A percentile compares a stretch with the other conserved stretches of the same genome.
phyloP scores from a whole-genome alignment of 1,139 yeast species.

The Hansenula sp. region DNA sequence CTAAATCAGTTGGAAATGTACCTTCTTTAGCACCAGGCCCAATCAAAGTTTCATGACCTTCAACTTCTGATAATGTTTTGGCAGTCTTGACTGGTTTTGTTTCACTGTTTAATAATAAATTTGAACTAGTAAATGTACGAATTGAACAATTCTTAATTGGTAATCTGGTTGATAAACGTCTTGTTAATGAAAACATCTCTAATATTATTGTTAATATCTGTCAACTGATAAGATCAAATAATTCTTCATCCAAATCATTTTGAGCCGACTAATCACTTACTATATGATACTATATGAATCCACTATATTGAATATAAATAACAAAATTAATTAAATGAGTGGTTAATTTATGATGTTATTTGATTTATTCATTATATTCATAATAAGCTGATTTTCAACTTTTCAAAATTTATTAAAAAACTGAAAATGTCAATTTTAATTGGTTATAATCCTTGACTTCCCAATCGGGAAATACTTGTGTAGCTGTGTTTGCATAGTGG shows the following conservation, averaged over 20 bases:
- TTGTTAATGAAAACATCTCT: background rate
- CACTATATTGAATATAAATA: background rate
- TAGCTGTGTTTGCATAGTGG: background rate
- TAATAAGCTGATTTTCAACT: background rate
- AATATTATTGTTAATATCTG: background rate
- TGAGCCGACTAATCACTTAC: too few species aligned
- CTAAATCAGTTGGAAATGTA: conserved; percentile 86
- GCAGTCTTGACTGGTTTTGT: conserved; percentile 55
- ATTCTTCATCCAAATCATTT: too few species aligned
- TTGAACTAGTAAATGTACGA: conserved; percentile 40
- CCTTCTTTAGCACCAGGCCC: conserved; percentile 89
- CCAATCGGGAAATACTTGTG: background rate
- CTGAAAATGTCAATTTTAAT: background rate
- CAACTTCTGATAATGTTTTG: conserved; percentile 66
- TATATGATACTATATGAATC: too few species aligned
- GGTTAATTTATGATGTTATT: background rate
- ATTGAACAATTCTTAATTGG: conserved; percentile 8
- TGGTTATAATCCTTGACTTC: background rate
- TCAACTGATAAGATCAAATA: background rate
- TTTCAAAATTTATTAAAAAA: background rate
- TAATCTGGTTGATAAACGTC: conserved; percentile 11
- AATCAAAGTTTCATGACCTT: conserved; percentile 75
- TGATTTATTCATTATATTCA: too few species aligned
- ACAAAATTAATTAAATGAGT: too few species aligned
- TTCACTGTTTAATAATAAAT: conserved; percentile 27